phyloP scores from a whole-genome alignment of 306 rosid species.

The Hippophae rhamnoides region DNA sequence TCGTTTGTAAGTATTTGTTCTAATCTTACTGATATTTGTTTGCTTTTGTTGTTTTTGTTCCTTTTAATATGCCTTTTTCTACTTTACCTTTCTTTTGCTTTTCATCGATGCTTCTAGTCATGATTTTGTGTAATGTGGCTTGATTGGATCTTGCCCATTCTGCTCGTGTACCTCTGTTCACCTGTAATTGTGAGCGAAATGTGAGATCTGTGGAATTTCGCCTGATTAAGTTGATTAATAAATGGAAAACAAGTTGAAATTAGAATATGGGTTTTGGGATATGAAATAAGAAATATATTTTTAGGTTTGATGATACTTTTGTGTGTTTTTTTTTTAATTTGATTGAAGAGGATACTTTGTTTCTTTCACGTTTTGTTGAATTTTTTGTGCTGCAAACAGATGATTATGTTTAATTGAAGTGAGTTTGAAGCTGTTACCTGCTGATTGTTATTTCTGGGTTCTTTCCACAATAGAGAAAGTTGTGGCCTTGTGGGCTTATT shows the following conservation, averaged over 20 bases:
- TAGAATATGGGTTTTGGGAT: conserved; percentile 8
- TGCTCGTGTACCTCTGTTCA: conserved; percentile 16
- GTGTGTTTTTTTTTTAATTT: too few species aligned
- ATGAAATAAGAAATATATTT: conserved; percentile 4
- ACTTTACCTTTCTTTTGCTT: conserved; percentile 1
- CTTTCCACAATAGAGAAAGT: not conserved
- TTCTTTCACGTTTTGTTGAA: not conserved
- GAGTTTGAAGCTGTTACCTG: not conserved
- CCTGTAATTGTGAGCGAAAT: conserved; percentile 7
- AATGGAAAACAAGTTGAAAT: not conserved
- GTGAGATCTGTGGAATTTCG: conserved; percentile 33
- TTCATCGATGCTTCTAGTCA: conserved; percentile 5
- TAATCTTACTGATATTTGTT: not conserved
- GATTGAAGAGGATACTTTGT: not conserved
- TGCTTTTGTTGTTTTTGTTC: not conserved
- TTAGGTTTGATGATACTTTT: not conserved
- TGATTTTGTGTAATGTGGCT: conserved; percentile 23
- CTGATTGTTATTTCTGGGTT: not conserved
- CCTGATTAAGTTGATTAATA: too few species aligned
- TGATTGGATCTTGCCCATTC: conserved; percentile 12
- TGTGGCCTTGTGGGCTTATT: not conserved
- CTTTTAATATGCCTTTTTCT: not conserved
- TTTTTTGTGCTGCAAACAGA: not conserved
- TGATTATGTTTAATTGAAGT: not conserved
- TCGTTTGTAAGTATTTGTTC: not conserved